Evolutionary conservation across 805 yeast genomes (phyloP).

Genomic region (Kazachstania viticola): DNA sequence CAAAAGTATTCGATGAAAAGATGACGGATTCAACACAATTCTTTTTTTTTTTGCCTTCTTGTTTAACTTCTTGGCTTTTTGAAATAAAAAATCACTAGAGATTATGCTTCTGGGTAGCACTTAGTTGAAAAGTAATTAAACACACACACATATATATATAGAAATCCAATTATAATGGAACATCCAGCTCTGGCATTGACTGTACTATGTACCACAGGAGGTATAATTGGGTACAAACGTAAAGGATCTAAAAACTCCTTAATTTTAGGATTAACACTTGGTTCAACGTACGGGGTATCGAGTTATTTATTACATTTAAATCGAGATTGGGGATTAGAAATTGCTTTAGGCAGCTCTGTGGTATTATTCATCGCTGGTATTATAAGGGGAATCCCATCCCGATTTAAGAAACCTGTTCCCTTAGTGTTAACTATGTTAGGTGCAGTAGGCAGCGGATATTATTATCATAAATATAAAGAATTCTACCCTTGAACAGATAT

Average conservation of each 20-base stretch:
- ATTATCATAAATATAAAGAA: no score
- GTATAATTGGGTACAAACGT: slow-evolving; percentile 53
- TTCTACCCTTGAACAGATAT: no score
- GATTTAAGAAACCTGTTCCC: slow-evolving; percentile 68
- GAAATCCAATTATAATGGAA: no score
- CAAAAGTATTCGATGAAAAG: no score
- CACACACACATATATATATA: no score
- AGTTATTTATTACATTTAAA: slow-evolving; percentile 67
- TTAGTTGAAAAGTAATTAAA: no score
- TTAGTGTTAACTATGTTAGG: slow-evolving; percentile 54
- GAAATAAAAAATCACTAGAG: no score
- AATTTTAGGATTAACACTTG: slow-evolving; percentile 57
- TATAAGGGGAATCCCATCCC: slow-evolving; percentile 51
- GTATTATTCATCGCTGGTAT: slow-evolving; percentile 60
- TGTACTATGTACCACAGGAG: slow-evolving; percentile 66
- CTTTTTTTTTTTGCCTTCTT: no score
- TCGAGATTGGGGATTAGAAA: slow-evolving; percentile 69
- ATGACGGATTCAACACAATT: no score
- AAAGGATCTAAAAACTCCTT: slow-evolving; percentile 73
- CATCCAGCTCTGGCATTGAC: no score
- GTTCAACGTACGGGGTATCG: slow-evolving; percentile 50
- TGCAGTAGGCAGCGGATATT: slow-evolving; percentile 46
- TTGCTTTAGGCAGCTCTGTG: slow-evolving; percentile 63
- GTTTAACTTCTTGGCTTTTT: no score
- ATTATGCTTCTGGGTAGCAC: no score